Evolutionary conservation across 345 rosid genomes (phyloP), one percentile per base, ranked within the genome.

Genomic region (Gossypium raimondii): DNA sequence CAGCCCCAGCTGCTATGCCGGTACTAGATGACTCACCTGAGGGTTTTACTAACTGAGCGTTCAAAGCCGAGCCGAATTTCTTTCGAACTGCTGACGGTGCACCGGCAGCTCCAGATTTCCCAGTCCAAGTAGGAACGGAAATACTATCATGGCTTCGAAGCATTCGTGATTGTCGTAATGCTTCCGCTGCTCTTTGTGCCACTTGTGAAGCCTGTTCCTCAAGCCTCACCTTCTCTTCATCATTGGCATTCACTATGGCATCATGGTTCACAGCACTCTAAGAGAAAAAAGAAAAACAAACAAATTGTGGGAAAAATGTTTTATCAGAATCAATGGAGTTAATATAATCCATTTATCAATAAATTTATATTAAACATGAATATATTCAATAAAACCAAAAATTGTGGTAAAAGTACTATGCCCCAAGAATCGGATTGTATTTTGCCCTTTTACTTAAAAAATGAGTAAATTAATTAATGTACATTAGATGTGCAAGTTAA

Each of bases 181-280:
- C 98, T 83, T 95, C 98, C n/a, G 95, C 99, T 34, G 98, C 99
- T 78, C 87, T 87, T 83, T 85, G 87, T 55, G 99, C 98, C 58
- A 95, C 96, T 80, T 85, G 93, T 59, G 94, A 86, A 66, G 99
- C 97, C 85, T 93, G 90, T 57, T 91, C 94, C 83, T 95, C 98
- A 10, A 95, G 89, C 84, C 91, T 90, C 73, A 84, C 73, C 85
- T 90, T 93, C 82, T 95, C 97, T 75, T 83, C 94, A 78, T 88
- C 86, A 52, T 87, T 81, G 27, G 92, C 93, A 67, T 89, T 81
- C 85, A 94, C 82, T 76, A 94, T 92, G 69, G 79, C 86, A 78
- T 95, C 99, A 69, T 95, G 99, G 68, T 95, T 86, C 85, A 95
- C 75, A 2, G 94, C 99, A 90, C 97, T 93, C 98, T 94, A 53